Evolutionary conservation across 1,139 yeast species (phyloP).

Genomic region (Kurtzmaniella quercitrusa): DNA sequence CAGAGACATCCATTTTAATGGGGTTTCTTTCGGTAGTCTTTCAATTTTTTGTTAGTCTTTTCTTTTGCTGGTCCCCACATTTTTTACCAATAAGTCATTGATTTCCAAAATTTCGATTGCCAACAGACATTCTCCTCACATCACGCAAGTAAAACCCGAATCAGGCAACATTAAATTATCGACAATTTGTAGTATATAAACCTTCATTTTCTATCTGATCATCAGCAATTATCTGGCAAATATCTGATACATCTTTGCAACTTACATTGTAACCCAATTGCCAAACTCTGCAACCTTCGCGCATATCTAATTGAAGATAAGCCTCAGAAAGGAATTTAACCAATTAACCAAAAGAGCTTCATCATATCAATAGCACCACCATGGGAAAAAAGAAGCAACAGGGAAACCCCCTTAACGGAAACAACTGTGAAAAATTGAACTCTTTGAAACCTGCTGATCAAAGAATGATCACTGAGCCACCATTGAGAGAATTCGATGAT

Average conservation of each 20-base stretch:
- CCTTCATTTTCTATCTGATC: background rate
- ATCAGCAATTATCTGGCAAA: background rate
- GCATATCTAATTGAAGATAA: background rate
- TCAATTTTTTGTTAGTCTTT: background rate
- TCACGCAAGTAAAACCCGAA: background rate
- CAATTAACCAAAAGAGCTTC: too few species aligned
- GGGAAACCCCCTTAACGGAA: slow-evolving; percentile 28
- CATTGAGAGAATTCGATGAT: slow-evolving; percentile 55
- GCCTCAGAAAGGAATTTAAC: too few species aligned
- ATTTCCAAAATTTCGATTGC: background rate
- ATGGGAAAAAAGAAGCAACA: slow-evolving; percentile 21
- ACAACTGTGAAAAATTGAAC: slow-evolving; percentile 34
- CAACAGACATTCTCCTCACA: background rate
- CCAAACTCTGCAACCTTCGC: background rate
- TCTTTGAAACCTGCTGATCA: slow-evolving; percentile 42
- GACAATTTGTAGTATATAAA: background rate
- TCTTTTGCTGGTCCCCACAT: background rate
- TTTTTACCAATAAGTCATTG: background rate
- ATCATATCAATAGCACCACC: background rate
- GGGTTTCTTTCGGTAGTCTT: background rate
- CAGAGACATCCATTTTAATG: background rate
- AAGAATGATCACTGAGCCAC: slow-evolving; percentile 37
- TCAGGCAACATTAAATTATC: background rate
- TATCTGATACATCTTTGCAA: too few species aligned
- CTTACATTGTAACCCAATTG: background rate